Evolutionary conservation across 495 filamentous ascomycete species (phyloP).

Genomic region (Evernia prunastri): DNA sequence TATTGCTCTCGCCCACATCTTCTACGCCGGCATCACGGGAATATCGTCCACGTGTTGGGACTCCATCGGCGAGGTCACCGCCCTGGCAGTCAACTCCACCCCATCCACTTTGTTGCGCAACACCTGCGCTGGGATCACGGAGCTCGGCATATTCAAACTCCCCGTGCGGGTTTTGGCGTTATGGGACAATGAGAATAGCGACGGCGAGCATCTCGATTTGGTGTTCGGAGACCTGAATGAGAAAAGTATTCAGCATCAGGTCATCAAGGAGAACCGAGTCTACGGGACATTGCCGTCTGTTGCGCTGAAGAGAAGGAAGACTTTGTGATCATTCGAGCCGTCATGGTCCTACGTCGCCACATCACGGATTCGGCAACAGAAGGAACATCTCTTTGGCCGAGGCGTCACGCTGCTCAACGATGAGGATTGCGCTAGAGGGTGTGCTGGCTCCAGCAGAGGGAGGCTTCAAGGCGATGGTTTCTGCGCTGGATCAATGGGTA

Average conservation of each 20-base stretch:
- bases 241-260: conserved; percentile 3
- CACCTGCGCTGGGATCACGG: conserved; percentile 23
- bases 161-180: conserved; percentile 17
- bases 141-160: conserved; percentile 21
- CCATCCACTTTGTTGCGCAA: conserved; percentile 20
- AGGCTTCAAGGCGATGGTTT: too few species aligned
- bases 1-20: conserved; percentile 12
- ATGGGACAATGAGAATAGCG: conserved; percentile 14
- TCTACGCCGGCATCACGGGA: conserved; percentile 20
- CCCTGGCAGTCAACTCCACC: conserved; percentile 20
- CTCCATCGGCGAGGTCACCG: conserved; percentile 22
- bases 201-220: conserved; percentile 21
- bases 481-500: too few species aligned
- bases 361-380: too few species aligned
- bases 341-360: too few species aligned
- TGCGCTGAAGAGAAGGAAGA: too few species aligned
- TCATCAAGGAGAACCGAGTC: conserved; percentile 18
- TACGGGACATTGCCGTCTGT: conserved; percentile 19
- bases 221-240: conserved; percentile 21
- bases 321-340: too few species aligned
- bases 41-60: conserved; percentile 22
- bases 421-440: too few species aligned
- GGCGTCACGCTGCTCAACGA: too few species aligned
- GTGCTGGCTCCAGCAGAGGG: too few species aligned
- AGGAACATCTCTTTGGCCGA: too few species aligned